Percentiles rank a stretch among this genome's conserved stretches.
Conservation (phyloP, 2,329 filamentous ascomycete genomes). For the Nothophaeocryptopus gaeumannii region DNA sequence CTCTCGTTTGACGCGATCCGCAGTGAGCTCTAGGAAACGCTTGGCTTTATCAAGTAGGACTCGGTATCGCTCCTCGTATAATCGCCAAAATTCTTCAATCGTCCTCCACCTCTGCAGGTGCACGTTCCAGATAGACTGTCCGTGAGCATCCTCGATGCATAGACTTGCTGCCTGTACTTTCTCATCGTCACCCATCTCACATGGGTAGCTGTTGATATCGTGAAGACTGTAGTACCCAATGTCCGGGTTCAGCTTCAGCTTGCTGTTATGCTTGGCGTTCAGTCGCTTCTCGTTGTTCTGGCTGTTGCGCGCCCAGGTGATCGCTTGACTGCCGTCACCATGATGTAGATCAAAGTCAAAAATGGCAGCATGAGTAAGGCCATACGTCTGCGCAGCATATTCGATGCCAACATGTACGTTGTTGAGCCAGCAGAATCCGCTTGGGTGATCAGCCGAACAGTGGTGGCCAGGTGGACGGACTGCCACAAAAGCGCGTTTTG, state of each 20-base stretch:
- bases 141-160: slow-evolving; percentile 90
- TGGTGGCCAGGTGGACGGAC: slow-evolving; percentile 94
- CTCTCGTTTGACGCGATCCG: slow-evolving; percentile 59
- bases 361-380: slow-evolving; percentile 88
- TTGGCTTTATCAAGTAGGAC: slow-evolving; percentile 78
- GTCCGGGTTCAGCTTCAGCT: slow-evolving; percentile 31
- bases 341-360: slow-evolving; percentile 91
- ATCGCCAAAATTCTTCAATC: slow-evolving; percentile 78
- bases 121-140: slow-evolving; percentile 93
- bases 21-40: slow-evolving; percentile 70
- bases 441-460: slow-evolving; percentile 83
- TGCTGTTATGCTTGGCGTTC: slow-evolving; percentile 30
- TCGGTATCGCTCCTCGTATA: slow-evolving; percentile 78
- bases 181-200: slow-evolving; percentile 86
- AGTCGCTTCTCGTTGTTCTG: slow-evolving; percentile 50
- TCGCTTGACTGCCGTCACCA: slow-evolving; percentile 91
- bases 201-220: slow-evolving; percentile 98
- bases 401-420: slow-evolving; percentile 97
- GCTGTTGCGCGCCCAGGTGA: slow-evolving; percentile 86
- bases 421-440: slow-evolving; percentile 97
- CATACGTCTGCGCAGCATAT: slow-evolving; percentile 78
- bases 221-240: slow-evolving; percentile 97
- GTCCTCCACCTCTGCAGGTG: slow-evolving; percentile 86
- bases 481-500: slow-evolving; percentile 74
- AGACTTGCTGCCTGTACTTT: slow-evolving; percentile 93